Base-by-base conservation (phyloP, 495 filamentous ascomycete genomes). In the Aspergillus carlsbadensis region DNA sequence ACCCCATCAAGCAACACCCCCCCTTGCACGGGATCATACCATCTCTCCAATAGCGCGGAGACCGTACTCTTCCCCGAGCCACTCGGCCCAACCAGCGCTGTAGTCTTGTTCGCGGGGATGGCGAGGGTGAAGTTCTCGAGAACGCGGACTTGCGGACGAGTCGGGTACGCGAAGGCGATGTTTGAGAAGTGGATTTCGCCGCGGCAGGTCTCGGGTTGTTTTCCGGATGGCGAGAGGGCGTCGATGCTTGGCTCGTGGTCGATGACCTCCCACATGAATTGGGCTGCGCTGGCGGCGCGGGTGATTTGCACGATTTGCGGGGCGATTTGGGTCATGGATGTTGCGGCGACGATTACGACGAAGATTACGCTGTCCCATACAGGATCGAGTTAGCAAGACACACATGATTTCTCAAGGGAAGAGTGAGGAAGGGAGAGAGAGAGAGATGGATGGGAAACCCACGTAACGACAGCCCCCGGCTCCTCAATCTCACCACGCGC, bases 11-110 rank as follows among this genome's bases (percentile, higher is more conserved):
- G 74, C 33, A 87, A 80, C 4, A 98, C 83, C 20, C 81, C 70
- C 26, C 93, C 93, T 49, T 80, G 82, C 17, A 95, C 84, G 6
- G 94, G 92, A 54, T 90, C 81, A 67, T 98, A 98, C 66, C 96
- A 98, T 26, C 94, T 80, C 68, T 96, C 92, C 8, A 97, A 87
- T 17, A 98, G 74, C 8, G 91, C 93, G 18, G 97, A 85, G 14
- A 97, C 88, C 1, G 93, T 98, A 60, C 86, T 90, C 72, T 98
- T 98, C 51, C 94, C 87, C 47, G 88, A 90, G 5, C 93, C 92
- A 18, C 90, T 91, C 20, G 92, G 86, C 14, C 94, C 89, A 89
- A 72, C 83, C 96, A 91, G 20, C 17, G 97, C 85, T 8, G 84
- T 82, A 18, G 95, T 91, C 61, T 96, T 90, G 3, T 74, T 72